These are phyloP conservation scores for Echium plantagineum DNA, from an alignment of 257 asterid species.

Conservation along the genomic window DNA sequence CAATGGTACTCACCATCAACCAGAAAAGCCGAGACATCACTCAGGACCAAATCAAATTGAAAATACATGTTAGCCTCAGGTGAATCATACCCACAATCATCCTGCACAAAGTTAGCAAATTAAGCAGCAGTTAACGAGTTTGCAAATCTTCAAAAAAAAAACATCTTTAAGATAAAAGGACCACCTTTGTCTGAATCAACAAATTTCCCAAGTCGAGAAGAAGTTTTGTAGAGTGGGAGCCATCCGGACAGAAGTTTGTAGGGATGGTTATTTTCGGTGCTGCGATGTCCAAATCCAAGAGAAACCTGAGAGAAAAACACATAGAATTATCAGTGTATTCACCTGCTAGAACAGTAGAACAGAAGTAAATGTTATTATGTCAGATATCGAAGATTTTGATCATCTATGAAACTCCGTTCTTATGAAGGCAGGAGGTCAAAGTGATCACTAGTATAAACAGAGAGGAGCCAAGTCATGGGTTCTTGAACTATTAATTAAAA, in stretches of 20 bases:
- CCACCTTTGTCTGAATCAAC: slow-evolving; percentile 73
- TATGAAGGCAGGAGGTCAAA: not conserved
- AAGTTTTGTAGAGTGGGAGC: slow-evolving; percentile 74
- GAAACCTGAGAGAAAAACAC: slow-evolving; percentile 44
- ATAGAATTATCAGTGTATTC: slow-evolving; percentile 4
- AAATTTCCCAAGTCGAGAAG: slow-evolving; percentile 94
- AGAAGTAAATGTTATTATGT: not conserved
- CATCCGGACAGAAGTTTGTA: slow-evolving; percentile 73
- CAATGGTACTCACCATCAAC: slow-evolving; percentile 91
- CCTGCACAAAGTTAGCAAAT: slow-evolving; percentile 38
- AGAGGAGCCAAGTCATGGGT: not conserved
- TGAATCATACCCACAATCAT: slow-evolving; percentile 50
- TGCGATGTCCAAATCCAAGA: slow-evolving; percentile 91
- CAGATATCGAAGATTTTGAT: not conserved
- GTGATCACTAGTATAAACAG: not conserved
- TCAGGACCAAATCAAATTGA: slow-evolving; percentile 79
- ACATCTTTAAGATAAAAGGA: slow-evolving; percentile 5
- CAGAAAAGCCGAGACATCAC: slow-evolving; percentile 90
- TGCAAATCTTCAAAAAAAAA: not conserved
- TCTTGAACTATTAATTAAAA: not conserved
- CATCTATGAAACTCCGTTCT: not conserved
- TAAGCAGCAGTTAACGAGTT: slow-evolving; percentile 1
- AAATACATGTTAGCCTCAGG: slow-evolving; percentile 70
- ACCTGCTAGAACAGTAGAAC: not conserved
- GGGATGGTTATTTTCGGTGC: slow-evolving; percentile 96